A percentile compares a stretch with the other conserved stretches of the same genome.
These are phyloP conservation scores for Cryptosporidium baileyi DNA, from an alignment of 169 alveolate species.

Conservation along the genomic window DNA sequence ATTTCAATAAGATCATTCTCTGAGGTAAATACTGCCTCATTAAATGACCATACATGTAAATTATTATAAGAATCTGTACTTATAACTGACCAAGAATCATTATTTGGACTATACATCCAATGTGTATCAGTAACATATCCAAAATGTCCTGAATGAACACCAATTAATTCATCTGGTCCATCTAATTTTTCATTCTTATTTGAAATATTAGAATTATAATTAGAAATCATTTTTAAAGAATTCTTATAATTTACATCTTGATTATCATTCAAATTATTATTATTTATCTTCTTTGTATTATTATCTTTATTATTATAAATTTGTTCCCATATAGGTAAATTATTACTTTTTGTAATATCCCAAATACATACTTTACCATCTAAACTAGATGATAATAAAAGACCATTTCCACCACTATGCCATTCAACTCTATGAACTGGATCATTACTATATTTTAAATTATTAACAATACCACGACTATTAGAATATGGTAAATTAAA, in stretches of 20 bases:
- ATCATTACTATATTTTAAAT: constrained; percentile 5
- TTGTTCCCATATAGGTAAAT: constrained; percentile 68
- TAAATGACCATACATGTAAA: constrained; percentile 51
- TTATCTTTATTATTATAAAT: background rate
- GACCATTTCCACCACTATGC: constrained; percentile 66
- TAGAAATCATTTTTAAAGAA: background rate
- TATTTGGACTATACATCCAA: constrained; percentile 64
- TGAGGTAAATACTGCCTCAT: constrained; percentile 50
- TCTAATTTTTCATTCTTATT: constrained; percentile 21
- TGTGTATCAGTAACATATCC: constrained; percentile 54
- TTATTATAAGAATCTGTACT: constrained; percentile 54
- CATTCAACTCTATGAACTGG: constrained; percentile 60
- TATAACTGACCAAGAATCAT: constrained; percentile 51
- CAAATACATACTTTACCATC: constrained; percentile 41
- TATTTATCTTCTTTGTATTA: background rate
- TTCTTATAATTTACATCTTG: background rate
- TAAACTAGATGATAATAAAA: constrained; percentile 42
- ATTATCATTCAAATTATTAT: background rate
- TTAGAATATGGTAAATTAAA: background rate
- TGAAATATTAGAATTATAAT: background rate
- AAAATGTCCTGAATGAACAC: constrained; percentile 58
- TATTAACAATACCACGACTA: background rate
- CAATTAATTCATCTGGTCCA: constrained; percentile 54
- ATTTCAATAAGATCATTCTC: constrained; percentile 57
- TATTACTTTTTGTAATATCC: constrained; percentile 46